Evolutionary conservation across 106 monocot species (phyloP).

Genomic region (Dendrobium catenatum): DNA sequence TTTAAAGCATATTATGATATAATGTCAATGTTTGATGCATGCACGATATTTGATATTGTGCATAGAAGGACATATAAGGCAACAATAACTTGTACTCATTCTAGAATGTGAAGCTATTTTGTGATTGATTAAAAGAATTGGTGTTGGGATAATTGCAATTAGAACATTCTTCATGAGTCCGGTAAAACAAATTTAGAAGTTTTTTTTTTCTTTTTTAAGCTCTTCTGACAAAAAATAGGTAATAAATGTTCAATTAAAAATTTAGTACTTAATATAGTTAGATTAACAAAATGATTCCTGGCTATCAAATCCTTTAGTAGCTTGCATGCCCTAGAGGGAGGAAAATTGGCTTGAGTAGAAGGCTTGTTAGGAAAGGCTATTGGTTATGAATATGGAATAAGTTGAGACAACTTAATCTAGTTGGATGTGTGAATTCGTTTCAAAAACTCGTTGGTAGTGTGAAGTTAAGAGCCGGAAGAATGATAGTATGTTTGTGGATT

Average conservation of each 20-base stretch:
- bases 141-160: neutral
- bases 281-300: neutral
- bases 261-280: neutral
- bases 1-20: neutral
- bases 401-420: neutral
- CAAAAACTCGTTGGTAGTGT: too few relatives aligned
- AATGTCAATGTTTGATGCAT: neutral
- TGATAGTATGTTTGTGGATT: too few relatives aligned
- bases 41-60: neutral
- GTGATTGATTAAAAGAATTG: neutral
- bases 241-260: neutral
- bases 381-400: neutral
- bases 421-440: too few relatives aligned
- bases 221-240: neutral
- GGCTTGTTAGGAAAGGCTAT: neutral
- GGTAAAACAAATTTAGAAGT: neutral
- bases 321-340: neutral
- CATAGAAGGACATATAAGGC: neutral
- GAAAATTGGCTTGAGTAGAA: neutral
- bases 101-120: neutral
- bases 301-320: neutral
- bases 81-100: neutral
- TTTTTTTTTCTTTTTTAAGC: neutral
- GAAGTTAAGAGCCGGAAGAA: too few relatives aligned
- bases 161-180: neutral